Conservation (phyloP, 176 grass and related monocot species). For the Carex pumila region DNA sequence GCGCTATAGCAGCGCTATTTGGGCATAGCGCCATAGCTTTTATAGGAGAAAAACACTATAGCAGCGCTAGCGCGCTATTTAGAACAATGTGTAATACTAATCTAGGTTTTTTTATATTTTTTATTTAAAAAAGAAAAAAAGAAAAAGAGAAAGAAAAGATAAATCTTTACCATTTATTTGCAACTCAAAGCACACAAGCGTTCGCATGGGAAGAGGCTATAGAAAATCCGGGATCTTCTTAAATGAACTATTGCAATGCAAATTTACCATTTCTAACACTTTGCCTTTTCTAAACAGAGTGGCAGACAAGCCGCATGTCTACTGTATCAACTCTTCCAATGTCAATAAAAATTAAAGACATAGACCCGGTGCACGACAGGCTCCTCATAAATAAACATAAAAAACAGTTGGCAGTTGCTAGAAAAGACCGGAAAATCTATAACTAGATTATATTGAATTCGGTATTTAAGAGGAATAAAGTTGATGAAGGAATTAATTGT, state of each 20-base stretch:
- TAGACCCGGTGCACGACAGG: neutral
- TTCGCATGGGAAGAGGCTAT: neutral
- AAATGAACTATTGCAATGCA: neutral
- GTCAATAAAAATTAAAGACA: neutral
- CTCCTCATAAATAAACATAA: neutral
- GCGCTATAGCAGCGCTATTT: no score
- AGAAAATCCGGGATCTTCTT: neutral
- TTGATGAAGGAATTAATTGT: neutral
- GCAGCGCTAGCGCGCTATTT: no score
- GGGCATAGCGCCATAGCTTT: no score
- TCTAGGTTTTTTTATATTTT: no score
- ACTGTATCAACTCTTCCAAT: neutral
- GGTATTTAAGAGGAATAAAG: neutral
- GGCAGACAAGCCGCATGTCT: neutral
- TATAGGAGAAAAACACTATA: no score
- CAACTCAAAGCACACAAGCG: neutral
- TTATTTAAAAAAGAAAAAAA: no score
- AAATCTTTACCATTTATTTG: no score
- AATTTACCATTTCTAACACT: neutral
- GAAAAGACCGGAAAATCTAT: neutral
- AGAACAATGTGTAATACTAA: no score
- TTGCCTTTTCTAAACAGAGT: neutral
- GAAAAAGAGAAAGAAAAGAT: no score
- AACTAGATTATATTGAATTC: neutral
- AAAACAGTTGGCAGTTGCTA: neutral